A percentile compares a stretch with the other conserved stretches of the same genome.
These are phyloP conservation scores for Schwanniomyces etchellsii DNA, from an alignment of 1,139 yeast species.

Conservation along the genomic window DNA sequence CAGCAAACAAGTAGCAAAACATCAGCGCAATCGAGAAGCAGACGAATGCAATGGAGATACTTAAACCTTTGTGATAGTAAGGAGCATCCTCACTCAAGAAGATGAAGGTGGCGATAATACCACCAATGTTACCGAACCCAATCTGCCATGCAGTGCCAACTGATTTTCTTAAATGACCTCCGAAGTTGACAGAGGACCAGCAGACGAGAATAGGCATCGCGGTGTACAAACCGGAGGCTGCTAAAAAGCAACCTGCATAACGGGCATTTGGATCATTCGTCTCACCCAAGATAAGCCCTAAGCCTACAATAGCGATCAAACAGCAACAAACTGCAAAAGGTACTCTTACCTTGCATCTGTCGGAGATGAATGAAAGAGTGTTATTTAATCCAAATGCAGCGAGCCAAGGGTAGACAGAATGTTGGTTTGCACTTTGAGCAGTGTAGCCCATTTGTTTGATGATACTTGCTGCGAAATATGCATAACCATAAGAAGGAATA, in stretches of 20 bases:
- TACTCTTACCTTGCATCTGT: constrained; percentile 38
- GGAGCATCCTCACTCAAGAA: constrained; percentile 58
- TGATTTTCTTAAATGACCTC: constrained; percentile 66
- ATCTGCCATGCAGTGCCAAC: constrained; percentile 74
- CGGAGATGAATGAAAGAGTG: constrained; percentile 44
- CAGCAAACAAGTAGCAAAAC: constrained; percentile 35
- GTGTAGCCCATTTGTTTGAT: constrained; percentile 53
- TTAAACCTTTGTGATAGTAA: constrained; percentile 50
- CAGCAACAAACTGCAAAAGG: constrained; percentile 42
- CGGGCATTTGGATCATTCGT: constrained; percentile 32
- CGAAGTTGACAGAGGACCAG: constrained; percentile 63
- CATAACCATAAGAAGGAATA: constrained; percentile 67
- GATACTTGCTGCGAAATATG: constrained; percentile 64
- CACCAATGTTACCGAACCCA: constrained; percentile 82
- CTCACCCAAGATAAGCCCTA: constrained; percentile 45
- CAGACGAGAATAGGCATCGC: constrained; percentile 75
- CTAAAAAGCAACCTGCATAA: constrained; percentile 68
- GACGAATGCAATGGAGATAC: constrained; percentile 48
- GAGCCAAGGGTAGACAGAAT: constrained; percentile 72
- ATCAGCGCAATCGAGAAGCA: constrained; percentile 45
- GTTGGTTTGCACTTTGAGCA: constrained; percentile 58
- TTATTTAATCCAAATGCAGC: constrained; percentile 54
- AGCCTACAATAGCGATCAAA: constrained; percentile 46
- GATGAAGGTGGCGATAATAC: constrained; percentile 64
- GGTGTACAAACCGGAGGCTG: constrained; percentile 61